These are phyloP conservation scores for Acacia confusa DNA, from an alignment of 306 rosid genomes.

Conservation along the genomic window DNA sequence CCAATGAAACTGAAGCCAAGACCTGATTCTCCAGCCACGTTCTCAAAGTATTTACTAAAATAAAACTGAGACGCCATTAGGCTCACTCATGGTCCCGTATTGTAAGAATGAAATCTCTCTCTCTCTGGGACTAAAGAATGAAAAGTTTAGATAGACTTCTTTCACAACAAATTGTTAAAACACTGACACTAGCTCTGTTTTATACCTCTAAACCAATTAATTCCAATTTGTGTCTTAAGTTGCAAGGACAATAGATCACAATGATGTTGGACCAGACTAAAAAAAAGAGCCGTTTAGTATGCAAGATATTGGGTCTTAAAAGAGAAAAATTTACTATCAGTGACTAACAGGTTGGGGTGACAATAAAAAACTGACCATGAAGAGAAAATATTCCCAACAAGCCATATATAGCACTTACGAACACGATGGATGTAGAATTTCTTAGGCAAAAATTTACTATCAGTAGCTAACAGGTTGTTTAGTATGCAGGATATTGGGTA, in stretches of 20 bases:
- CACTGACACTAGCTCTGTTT: not conserved
- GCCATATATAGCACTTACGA: constrained; percentile 1
- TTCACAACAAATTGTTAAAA: not conserved
- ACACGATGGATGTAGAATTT: not conserved
- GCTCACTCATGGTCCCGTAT: not conserved
- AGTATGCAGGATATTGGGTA: not conserved
- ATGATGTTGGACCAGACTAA: not conserved
- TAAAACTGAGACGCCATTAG: not conserved
- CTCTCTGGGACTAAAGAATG: not conserved
- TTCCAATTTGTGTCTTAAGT: not conserved
- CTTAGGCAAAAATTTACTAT: not conserved
- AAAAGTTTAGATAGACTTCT: not conserved
- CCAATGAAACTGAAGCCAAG: not conserved
- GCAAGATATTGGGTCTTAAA: too few relatives aligned
- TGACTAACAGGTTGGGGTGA: too few relatives aligned
- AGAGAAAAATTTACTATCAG: too few relatives aligned
- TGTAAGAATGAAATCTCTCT: not conserved
- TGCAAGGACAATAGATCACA: not conserved
- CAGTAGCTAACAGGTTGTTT: not conserved
- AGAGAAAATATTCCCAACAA: constrained; percentile 1
- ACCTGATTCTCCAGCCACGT: not conserved
- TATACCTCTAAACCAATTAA: not conserved
- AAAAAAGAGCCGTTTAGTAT: too few relatives aligned
- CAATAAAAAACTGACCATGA: not conserved
- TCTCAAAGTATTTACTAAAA: not conserved